Evolutionary conservation across 352 stramenopile genomes (phyloP), one percentile per base, ranked within the genome.

Genomic region (Globisporangium emineosum): DNA sequence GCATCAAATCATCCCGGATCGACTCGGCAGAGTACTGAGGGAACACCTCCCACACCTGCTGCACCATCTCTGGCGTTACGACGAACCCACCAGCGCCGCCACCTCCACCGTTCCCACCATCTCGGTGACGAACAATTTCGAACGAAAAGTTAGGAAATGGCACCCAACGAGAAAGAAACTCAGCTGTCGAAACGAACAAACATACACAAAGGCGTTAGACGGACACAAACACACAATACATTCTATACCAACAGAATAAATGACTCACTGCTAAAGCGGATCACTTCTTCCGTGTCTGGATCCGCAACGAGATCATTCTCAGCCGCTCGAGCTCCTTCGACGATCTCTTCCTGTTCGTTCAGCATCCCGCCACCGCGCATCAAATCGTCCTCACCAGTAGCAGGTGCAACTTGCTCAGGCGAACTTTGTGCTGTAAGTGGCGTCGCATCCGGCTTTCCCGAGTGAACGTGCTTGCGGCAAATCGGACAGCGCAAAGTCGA

Each of bases 231-330:
- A 35, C 42, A 40, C 33, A 40, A 10, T 12, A 13, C 33, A 40
- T 8, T n/a, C n/a, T 17, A 40, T 37, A 15, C 68, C 29, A 1
- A 70, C 30, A 51, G n/a, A 13, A 27, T 33, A 43, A n/a, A 25
- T 27, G 53, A 81, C 83, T 65, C 84, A 92, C 83, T 92, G 65
- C 81, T 92, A 47, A 92, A 88, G 56, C 81, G 81, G 61, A 92
- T 66, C 54, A 90, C 80, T 66, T 89, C 79, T 29, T 88, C 78
- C 0, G 73, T 69, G 19, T 69, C 70, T 29, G 50, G 6, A 15
- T 64, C 27, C 49, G 29, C 29, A 30, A 43, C 62, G 6, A 32
- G 9, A 10, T 12, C 51, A 12, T 37, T 45, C n/a, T 60, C 21
- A 9, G 51, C 23, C 1, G 21, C 53, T 4, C 29, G 35, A 23